Evolutionary conservation across 306 rosid genomes (phyloP).

Genomic region (Medicago ruthenica): DNA sequence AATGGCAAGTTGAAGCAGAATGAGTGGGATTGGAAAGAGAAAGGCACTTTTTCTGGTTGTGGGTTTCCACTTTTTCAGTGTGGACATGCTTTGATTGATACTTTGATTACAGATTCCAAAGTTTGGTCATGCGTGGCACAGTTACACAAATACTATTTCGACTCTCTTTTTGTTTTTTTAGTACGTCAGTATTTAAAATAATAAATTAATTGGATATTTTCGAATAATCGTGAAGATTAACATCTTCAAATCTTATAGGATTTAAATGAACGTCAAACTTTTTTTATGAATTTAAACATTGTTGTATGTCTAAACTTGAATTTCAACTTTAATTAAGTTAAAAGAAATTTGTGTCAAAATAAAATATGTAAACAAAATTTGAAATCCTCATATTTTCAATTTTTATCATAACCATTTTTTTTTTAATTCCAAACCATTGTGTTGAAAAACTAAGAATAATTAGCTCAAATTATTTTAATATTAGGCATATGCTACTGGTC

Average conservation of each 20-base stretch:
- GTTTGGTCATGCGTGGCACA: background rate
- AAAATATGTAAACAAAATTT: no score
- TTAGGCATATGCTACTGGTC: background rate
- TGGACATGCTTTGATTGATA: background rate
- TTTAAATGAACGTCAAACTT: no score
- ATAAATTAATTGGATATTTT: no score
- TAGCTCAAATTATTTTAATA: background rate
- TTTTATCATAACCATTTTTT: no score
- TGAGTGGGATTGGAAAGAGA: background rate
- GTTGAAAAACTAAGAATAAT: background rate
- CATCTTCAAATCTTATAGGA: rapidly evolving
- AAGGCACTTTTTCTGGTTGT: background rate
- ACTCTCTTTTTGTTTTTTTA: background rate
- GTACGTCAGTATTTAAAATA: no score
- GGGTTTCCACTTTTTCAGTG: background rate
- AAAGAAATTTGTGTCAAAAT: no score
- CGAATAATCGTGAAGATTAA: no score
- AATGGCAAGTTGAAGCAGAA: background rate
- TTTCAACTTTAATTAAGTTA: no score
- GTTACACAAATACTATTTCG: background rate
- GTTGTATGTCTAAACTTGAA: no score
- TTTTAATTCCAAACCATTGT: no score
- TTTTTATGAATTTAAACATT: no score
- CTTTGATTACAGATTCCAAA: background rate
- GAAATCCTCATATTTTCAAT: no score